phyloP scores from a whole-genome alignment of 1,284 basidiomycete genomes.

The Cutaneotrichosporon cyanovorans region DNA sequence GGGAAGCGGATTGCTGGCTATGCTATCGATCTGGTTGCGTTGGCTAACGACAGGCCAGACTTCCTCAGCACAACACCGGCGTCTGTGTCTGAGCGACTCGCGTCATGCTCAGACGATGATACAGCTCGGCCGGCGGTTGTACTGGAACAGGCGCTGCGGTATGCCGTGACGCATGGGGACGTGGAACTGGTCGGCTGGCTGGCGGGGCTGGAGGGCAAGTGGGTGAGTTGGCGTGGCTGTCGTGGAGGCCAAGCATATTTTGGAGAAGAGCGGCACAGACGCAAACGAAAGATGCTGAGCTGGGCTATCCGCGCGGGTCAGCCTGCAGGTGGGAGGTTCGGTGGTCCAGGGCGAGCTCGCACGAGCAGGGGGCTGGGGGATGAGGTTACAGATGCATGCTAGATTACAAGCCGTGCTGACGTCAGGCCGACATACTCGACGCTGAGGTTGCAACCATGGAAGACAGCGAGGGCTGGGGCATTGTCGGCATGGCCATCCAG shows the following conservation, averaged over 20 bases:
- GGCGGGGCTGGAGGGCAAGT: slow-evolving; percentile 23
- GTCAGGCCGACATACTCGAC: slow-evolving; percentile 32
- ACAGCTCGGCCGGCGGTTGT: slow-evolving; percentile 18
- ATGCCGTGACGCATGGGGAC: slow-evolving; percentile 34
- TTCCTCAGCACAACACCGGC: slow-evolving; percentile 3
- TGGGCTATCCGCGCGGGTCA: background rate
- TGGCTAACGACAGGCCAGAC: slow-evolving; percentile 1
- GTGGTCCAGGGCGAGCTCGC: too few relatives aligned
- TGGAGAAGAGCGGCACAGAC: too few relatives aligned
- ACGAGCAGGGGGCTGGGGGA: too few relatives aligned
- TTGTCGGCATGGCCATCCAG: slow-evolving; percentile 70
- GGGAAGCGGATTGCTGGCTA: too few relatives aligned
- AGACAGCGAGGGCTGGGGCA: slow-evolving; percentile 74
- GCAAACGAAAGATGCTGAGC: too few relatives aligned
- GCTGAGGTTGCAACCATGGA: slow-evolving; percentile 41
- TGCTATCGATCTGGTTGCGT: too few relatives aligned
- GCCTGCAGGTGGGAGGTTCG: background rate
- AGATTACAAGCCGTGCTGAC: slow-evolving; percentile 4
- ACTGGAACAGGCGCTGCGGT: slow-evolving; percentile 32
- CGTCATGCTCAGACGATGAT: background rate
- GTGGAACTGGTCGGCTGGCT: slow-evolving; percentile 35
- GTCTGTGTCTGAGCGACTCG: slow-evolving; percentile 1
- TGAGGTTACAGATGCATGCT: too few relatives aligned
- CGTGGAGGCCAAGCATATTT: too few relatives aligned
- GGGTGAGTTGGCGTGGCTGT: slow-evolving; percentile 21